Percentiles rank a stretch among this genome's conserved stretches.
Evolutionary conservation across 2,329 filamentous ascomycete species (phyloP).

Genomic region (Claviceps pazoutovae): DNA sequence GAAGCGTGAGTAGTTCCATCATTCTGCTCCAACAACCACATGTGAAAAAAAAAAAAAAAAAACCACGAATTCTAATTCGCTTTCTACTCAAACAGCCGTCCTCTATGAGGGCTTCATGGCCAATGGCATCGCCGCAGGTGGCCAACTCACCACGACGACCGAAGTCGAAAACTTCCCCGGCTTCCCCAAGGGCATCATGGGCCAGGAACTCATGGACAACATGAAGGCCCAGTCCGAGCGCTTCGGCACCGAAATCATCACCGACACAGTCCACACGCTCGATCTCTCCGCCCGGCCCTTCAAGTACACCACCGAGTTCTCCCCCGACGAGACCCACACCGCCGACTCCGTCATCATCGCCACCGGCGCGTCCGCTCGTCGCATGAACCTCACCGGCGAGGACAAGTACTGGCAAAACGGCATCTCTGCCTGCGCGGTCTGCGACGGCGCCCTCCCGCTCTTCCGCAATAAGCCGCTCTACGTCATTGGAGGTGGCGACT

Average conservation of each 20-base stretch:
- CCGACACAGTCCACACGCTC: conserved; percentile 80
- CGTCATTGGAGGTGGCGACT: conserved; percentile 94
- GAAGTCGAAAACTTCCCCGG: conserved; percentile 98
- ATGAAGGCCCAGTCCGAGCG: conserved; percentile 86
- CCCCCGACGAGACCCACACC: conserved; percentile 69
- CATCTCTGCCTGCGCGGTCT: conserved; percentile 91
- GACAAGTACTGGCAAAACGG: conserved; percentile 96
- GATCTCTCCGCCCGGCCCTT: conserved; percentile 78
- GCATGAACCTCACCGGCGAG: conserved; percentile 74
- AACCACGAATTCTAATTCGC: background rate
- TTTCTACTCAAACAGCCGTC: conserved; percentile 39
- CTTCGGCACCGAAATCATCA: conserved; percentile 86
- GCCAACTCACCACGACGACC: conserved; percentile 94
- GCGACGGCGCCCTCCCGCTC: conserved; percentile 91
- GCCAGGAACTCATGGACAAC: conserved; percentile 80
- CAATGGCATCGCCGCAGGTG: conserved; percentile 88
- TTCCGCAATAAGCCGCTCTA: conserved; percentile 93
- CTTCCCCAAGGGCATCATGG: conserved; percentile 81
- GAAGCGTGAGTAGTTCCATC: conserved; percentile 44
- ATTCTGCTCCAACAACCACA: too few relatives aligned
- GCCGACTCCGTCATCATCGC: conserved; percentile 89
- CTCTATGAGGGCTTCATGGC: conserved; percentile 97
- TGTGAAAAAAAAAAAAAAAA: too few relatives aligned
- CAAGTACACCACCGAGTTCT: conserved; percentile 86
- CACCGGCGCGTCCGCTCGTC: conserved; percentile 81